Percentiles rank a stretch among this genome's conserved stretches.
These are phyloP conservation scores for Monosporascus cannonballus DNA, from an alignment of 2,329 filamentous ascomycete species.

Conservation along the genomic window DNA sequence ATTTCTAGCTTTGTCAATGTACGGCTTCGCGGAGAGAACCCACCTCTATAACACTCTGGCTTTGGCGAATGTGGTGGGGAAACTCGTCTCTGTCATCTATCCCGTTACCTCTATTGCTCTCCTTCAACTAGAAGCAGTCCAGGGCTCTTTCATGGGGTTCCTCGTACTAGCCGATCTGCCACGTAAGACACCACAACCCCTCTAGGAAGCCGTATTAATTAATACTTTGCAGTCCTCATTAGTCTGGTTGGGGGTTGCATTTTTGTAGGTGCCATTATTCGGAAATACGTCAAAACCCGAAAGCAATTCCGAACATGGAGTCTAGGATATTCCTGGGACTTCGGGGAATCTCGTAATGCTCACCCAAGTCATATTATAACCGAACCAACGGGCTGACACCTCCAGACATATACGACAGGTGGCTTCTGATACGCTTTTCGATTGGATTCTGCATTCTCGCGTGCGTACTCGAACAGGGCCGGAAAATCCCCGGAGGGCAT, in stretches of 20 bases:
- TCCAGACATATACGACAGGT: constrained; percentile 36
- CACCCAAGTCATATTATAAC: neutral
- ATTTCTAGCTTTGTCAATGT: constrained; percentile 11
- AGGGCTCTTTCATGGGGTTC: constrained; percentile 6
- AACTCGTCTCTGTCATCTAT: constrained; percentile 6
- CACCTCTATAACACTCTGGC: constrained; percentile 2
- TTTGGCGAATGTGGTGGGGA: constrained; percentile 7
- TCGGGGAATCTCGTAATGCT: constrained; percentile 3
- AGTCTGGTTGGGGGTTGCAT: constrained; percentile 30
- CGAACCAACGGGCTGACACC: constrained; percentile 6
- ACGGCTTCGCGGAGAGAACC: constrained; percentile 7
- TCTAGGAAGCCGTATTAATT: neutral
- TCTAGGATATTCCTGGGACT: constrained; percentile 24
- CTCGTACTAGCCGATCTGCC: constrained; percentile 11
- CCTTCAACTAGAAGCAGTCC: constrained; percentile 7
- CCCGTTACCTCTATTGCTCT: constrained; percentile 12
- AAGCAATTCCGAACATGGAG: constrained; percentile 25
- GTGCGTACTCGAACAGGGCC: constrained; percentile 14
- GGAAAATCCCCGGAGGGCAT: no score
- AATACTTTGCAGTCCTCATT: constrained; percentile 27
- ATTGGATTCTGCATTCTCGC: constrained; percentile 36
- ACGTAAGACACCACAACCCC: constrained; percentile 2
- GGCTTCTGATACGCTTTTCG: constrained; percentile 38
- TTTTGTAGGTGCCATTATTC: constrained; percentile 32
- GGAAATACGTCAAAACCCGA: constrained; percentile 34